Evolutionary conservation across 148 eudicot genomes (phyloP).

Genomic region (Cornus suecica): DNA sequence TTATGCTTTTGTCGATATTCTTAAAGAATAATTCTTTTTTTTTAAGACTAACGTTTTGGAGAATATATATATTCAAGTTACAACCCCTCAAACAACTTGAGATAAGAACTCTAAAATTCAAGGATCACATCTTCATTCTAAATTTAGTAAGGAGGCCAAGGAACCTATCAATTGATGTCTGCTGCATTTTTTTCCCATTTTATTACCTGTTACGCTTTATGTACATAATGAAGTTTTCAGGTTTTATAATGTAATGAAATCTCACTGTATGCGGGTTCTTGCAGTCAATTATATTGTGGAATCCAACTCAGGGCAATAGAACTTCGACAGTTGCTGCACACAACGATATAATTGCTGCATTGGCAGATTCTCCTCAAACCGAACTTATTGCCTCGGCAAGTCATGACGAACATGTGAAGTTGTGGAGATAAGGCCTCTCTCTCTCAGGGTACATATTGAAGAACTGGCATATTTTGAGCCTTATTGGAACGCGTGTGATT

Average conservation of each 20-base stretch:
- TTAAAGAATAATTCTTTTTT: not conserved
- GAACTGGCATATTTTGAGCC: not conserved
- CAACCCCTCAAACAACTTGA: no score
- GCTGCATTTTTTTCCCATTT: not conserved
- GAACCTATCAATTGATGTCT: not conserved
- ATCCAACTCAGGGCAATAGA: conserved; percentile 28
- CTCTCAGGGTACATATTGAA: not conserved
- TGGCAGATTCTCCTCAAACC: conserved; percentile 33
- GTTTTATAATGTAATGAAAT: not conserved
- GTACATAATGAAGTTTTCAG: not conserved
- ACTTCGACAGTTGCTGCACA: conserved; percentile 29
- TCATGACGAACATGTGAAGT: conserved; percentile 39
- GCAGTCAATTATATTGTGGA: conserved; percentile 50
- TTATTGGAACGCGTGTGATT: no score
- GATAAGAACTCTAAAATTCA: not conserved
- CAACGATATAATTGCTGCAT: conserved; percentile 25
- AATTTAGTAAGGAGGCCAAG: not conserved
- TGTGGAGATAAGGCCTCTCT: conserved; percentile 33
- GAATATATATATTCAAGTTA: no score
- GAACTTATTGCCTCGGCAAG: conserved; percentile 49
- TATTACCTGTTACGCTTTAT: not conserved
- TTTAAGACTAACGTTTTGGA: no score
- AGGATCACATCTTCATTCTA: not conserved
- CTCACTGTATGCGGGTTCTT: not conserved
- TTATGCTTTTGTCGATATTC: not conserved